phyloP scores from a whole-genome alignment of 2,329 filamentous ascomycete species.

The Penicillium capsulatum region DNA sequence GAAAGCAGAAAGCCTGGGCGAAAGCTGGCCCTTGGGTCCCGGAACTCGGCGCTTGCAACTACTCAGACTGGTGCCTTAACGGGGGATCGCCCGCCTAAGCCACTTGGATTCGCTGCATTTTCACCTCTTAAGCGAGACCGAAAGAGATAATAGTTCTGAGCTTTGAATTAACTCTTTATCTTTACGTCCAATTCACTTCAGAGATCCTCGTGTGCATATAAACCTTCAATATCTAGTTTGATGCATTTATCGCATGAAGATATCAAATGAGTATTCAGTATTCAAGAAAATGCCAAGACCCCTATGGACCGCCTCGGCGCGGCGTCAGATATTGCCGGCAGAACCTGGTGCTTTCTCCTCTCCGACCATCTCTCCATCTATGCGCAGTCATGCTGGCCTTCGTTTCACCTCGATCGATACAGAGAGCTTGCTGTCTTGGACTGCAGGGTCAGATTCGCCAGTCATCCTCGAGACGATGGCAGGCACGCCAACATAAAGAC shows the following conservation, averaged over 20 bases:
- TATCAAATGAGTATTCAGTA: no score
- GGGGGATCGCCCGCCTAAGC: constrained; percentile 9
- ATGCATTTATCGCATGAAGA: no score
- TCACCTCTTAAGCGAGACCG: constrained; percentile 70
- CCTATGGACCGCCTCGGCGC: constrained; percentile 6
- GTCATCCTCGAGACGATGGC: constrained; percentile 73
- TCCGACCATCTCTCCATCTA: not conserved
- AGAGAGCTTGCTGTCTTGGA: not conserved
- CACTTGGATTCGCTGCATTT: constrained; percentile 50
- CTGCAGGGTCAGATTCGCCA: constrained; percentile 17
- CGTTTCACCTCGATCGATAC: constrained; percentile 1
- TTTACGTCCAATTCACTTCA: no score
- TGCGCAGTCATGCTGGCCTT: constrained; percentile 13
- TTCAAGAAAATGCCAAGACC: no score
- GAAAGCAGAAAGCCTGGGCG: constrained; percentile 25
- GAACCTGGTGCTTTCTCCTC: constrained; percentile 4
- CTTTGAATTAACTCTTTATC: no score
- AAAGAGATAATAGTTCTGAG: constrained; percentile 39
- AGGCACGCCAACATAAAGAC: constrained; percentile 71
- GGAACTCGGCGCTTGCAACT: constrained; percentile 17
- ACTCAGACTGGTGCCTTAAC: constrained; percentile 12
- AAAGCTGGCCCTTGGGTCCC: constrained; percentile 23
- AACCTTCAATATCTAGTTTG: no score
- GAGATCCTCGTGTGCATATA: no score
- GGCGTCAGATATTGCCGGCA: constrained; percentile 14